A percentile compares a stretch with the other conserved stretches of the same genome.
Conservation (phyloP, 129 eudicot species). For the Arctium minus region DNA sequence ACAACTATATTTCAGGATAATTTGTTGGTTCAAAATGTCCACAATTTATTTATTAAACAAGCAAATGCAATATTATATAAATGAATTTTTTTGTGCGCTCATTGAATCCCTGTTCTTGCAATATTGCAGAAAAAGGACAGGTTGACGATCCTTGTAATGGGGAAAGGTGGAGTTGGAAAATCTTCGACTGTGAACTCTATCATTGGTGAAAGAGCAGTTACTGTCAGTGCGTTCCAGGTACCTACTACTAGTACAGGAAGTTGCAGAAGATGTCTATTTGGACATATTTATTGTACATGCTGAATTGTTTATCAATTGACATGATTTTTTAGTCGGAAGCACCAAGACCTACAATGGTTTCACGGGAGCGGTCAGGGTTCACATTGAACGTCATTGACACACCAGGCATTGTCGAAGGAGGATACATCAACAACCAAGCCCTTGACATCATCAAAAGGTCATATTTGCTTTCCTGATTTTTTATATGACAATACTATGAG, state of each 20-base stretch:
- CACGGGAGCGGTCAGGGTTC: conserved; percentile 63
- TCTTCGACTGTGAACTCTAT: conserved; percentile 85
- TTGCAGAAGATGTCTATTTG: not conserved
- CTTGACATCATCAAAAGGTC: conserved; percentile 75
- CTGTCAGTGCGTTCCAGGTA: conserved; percentile 85
- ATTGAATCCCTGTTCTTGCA: not conserved
- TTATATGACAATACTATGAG: not conserved
- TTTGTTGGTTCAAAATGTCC: not conserved
- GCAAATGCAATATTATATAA: not conserved
- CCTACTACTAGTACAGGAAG: not conserved
- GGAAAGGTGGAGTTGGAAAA: conserved; percentile 93
- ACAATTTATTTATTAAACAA: not conserved
- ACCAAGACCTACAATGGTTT: conserved; percentile 72
- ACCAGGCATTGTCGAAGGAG: conserved; percentile 90
- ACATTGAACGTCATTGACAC: conserved; percentile 79
- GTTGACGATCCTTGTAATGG: conserved; percentile 83
- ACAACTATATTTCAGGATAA: not conserved
- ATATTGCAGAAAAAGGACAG: conserved; percentile 53
- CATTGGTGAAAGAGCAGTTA: conserved; percentile 74
- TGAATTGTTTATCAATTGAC: not conserved
- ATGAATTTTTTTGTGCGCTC: not conserved
- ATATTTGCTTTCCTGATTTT: not conserved
- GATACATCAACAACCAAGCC: conserved; percentile 64
- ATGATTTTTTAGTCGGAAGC: conserved; percentile 56
- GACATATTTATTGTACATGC: not conserved